Evolutionary conservation across 176 grass and related monocot genomes (phyloP).

Genomic region (Phoenix dactylifera): DNA sequence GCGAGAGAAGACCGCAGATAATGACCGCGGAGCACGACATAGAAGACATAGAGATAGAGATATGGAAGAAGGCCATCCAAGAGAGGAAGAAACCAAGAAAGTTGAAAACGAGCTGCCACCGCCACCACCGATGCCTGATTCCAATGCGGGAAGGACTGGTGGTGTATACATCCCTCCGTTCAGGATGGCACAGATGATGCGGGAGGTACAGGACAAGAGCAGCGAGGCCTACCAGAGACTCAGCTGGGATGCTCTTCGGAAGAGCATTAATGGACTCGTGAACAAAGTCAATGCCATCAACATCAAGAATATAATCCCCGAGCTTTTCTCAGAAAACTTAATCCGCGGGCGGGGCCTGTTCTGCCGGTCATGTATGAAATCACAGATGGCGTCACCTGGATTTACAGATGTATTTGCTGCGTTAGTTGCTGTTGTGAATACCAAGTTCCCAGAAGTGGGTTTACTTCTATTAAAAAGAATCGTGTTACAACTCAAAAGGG

Average conservation of each 20-base stretch:
- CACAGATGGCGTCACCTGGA: no score
- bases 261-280: constrained; percentile 87
- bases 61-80: no score
- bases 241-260: constrained; percentile 89
- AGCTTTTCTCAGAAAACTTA: constrained; percentile 73
- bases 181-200: constrained; percentile 93
- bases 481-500: no score
- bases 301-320: constrained; percentile 87
- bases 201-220: constrained; percentile 80
- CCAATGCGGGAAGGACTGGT: constrained; percentile 57
- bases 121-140: constrained; percentile 42
- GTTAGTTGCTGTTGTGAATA: no score
- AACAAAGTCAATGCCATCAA: constrained; percentile 95
- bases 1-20: not conserved
- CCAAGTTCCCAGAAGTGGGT: no score
- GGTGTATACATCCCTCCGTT: constrained; percentile 91
- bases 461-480: no score
- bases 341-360: no score
- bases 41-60: no score
- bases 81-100: not conserved
- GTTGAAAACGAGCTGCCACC: constrained; percentile 14
- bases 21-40: no score
- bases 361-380: no score
- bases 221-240: constrained; percentile 74
- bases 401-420: no score